A percentile compares a stretch with the other conserved stretches of the same genome.
Evolutionary conservation across 306 rosid genomes (phyloP).

Genomic region (Prunus campanulata): DNA sequence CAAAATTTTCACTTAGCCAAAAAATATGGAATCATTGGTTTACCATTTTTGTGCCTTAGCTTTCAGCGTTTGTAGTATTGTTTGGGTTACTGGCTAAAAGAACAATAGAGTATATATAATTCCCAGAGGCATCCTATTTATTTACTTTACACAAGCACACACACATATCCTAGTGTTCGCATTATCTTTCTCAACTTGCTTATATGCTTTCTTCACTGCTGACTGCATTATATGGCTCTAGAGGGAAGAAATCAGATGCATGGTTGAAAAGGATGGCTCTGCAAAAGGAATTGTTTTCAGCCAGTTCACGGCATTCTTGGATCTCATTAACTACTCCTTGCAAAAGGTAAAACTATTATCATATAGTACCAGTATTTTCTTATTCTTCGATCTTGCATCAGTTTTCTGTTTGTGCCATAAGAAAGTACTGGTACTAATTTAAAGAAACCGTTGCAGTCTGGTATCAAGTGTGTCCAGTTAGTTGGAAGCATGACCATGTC

Average conservation of each 20-base stretch:
- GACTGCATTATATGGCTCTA: conserved; percentile 30
- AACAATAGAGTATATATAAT: neutral
- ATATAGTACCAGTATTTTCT: too few relatives aligned
- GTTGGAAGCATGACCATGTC: conserved; percentile 78
- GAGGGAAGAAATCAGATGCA: conserved; percentile 94
- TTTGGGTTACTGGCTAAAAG: neutral
- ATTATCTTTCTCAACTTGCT: neutral
- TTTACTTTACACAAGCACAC: neutral
- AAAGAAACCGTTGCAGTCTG: conserved; percentile 59
- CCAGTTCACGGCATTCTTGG: conserved; percentile 95
- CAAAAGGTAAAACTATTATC: conserved; percentile 46
- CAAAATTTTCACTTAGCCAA: neutral
- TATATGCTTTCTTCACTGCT: conserved; percentile 5
- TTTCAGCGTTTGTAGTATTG: too few relatives aligned
- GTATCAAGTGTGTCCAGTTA: conserved; percentile 74
- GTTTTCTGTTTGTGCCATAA: conserved; percentile 1
- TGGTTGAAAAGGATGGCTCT: conserved; percentile 94
- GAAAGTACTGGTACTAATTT: conserved; percentile 13
- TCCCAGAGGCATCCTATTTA: neutral
- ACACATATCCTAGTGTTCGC: neutral
- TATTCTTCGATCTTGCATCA: neutral
- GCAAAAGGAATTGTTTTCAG: conserved; percentile 93
- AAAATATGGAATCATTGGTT: neutral
- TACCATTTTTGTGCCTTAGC: too few relatives aligned
- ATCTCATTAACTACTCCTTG: conserved; percentile 79